Conservation (phyloP, 345 rosid species). For the Eutrema heterophyllum region DNA sequence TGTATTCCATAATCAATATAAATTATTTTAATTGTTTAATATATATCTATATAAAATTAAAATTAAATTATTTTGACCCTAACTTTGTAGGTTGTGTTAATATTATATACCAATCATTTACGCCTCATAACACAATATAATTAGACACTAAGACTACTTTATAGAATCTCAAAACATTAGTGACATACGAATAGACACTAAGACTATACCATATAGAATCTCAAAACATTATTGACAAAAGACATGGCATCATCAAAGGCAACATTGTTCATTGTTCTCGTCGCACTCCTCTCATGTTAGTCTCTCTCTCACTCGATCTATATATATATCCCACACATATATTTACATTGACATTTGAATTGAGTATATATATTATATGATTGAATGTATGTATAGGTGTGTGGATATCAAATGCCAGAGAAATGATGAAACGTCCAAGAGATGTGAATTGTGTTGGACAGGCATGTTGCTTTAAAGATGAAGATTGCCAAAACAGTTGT, state of each 20-base stretch:
- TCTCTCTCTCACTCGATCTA: too few species aligned
- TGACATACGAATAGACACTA: not conserved
- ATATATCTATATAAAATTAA: too few species aligned
- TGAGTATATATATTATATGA: not conserved
- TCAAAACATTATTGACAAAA: not conserved
- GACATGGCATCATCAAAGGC: constrained; percentile 3
- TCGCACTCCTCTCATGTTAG: not conserved
- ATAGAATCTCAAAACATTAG: not conserved
- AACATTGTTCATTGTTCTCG: not conserved
- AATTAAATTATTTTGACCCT: not conserved
- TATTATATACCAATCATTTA: not conserved
- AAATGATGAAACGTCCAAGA: not conserved
- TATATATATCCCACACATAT: too few species aligned
- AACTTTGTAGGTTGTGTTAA: not conserved
- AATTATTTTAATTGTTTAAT: too few species aligned
- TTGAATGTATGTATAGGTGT: not conserved
- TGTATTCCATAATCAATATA: not conserved
- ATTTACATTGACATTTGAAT: not conserved
- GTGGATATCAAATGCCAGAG: not conserved
- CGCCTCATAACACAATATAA: not conserved
- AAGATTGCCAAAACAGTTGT: not conserved
- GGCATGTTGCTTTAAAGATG: not conserved
- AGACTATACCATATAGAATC: not conserved
- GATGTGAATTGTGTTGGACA: not conserved
- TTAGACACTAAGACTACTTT: not conserved